Conservation (phyloP, 2,329 filamentous ascomycete genomes). For the Trichoderma gracile region DNA sequence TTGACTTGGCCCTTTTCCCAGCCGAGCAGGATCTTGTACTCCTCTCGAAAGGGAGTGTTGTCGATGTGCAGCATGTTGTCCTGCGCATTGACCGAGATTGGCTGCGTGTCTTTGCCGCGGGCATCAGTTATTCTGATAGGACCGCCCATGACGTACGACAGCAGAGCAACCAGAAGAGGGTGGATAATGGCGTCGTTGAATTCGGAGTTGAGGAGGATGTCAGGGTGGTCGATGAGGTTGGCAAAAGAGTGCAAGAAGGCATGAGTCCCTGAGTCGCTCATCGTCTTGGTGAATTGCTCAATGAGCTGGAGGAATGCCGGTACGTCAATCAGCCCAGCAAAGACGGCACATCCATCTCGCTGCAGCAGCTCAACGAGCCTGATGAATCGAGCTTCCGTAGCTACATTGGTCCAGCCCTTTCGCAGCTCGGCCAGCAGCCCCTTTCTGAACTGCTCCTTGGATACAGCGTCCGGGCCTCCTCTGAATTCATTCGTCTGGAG, state of each 20-base stretch:
- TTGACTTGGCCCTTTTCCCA: background rate
- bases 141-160: background rate
- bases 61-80: constrained; percentile 2
- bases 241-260: background rate
- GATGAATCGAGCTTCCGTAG: no score
- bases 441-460: no score
- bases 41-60: background rate
- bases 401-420: no score
- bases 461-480: no score
- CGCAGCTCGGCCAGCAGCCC: no score
- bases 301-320: background rate
- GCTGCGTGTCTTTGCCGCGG: background rate
- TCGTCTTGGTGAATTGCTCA: background rate
- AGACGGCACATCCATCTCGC: background rate
- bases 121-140: background rate
- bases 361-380: background rate
- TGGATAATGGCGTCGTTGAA: background rate
- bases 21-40: background rate
- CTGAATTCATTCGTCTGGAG: background rate
- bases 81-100: background rate
- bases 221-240: background rate
- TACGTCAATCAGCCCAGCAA: background rate
- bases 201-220: background rate
- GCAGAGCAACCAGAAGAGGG: background rate
- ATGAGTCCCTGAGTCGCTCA: background rate